phyloP scores from a whole-genome alignment of 345 rosid genomes.

The Eucalyptus decipiens region DNA sequence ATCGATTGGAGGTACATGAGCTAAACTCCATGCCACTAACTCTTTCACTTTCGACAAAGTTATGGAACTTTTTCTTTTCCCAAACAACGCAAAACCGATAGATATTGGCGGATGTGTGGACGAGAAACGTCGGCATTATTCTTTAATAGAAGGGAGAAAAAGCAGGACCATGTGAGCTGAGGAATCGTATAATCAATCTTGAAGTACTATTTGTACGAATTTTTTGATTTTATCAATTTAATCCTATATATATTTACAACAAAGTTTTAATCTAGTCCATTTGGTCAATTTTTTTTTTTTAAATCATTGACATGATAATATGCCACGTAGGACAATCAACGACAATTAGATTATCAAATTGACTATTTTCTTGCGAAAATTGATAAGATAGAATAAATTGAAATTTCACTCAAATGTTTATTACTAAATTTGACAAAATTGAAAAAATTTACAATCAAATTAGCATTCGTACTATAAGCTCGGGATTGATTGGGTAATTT shows the following conservation, averaged over 20 bases:
- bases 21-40: neutral
- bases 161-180: neutral
- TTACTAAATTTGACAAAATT: neutral
- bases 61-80: neutral
- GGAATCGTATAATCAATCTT: neutral
- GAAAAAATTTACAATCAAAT: neutral
- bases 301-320: too few species aligned
- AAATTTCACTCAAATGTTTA: too few species aligned
- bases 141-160: neutral
- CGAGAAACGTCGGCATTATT: neutral
- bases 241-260: too few species aligned
- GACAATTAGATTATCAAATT: fast-evolving
- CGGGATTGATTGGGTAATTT: too few species aligned
- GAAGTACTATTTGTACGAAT: neutral
- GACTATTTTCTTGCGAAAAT: neutral
- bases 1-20: neutral
- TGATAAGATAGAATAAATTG: neutral
- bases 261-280: neutral
- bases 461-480: too few species aligned
- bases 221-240: neutral
- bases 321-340: fast-evolving
- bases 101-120: neutral
- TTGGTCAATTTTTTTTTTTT: too few species aligned
- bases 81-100: neutral
- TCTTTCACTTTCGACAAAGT: neutral